Evolutionary conservation across 2,329 filamentous ascomycete species (phyloP).

Genomic region (Verticillium longisporum): DNA sequence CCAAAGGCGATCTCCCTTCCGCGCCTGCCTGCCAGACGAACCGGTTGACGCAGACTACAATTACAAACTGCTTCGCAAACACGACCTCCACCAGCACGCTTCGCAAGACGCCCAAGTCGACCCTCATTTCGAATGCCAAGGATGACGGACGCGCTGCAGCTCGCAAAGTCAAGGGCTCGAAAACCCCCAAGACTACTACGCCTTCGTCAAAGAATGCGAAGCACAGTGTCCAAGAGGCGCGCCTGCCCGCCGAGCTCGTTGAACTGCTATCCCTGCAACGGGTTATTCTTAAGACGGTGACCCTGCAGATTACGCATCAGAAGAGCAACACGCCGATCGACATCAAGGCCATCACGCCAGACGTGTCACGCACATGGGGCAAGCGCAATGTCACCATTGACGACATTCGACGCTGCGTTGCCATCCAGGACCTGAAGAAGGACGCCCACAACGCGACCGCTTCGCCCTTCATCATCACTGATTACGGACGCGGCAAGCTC

Average conservation of each 20-base stretch:
- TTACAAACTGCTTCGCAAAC: background rate
- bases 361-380: slow-evolving; percentile 64
- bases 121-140: slow-evolving; percentile 19
- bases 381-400: slow-evolving; percentile 59
- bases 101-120: slow-evolving; percentile 19
- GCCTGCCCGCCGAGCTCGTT: slow-evolving; percentile 44
- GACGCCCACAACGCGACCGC: slow-evolving; percentile 14
- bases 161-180: slow-evolving; percentile 9
- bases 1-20: slow-evolving; percentile 4
- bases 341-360: slow-evolving; percentile 51
- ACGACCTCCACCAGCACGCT: background rate
- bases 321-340: slow-evolving; percentile 57
- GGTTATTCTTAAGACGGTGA: slow-evolving; percentile 61
- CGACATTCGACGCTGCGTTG: slow-evolving; percentile 61
- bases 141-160: slow-evolving; percentile 17
- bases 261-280: slow-evolving; percentile 59
- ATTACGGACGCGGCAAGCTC: slow-evolving; percentile 47
- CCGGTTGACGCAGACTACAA: background rate
- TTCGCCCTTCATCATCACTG: slow-evolving; percentile 37
- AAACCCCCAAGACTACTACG: slow-evolving; percentile 5
- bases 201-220: slow-evolving; percentile 19
- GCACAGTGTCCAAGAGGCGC: background rate
- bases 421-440: slow-evolving; percentile 46
- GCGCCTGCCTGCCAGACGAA: background rate
- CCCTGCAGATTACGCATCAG: slow-evolving; percentile 64